A percentile compares a stretch with the other conserved stretches of the same genome.
Evolutionary conservation across 2,329 filamentous ascomycete genomes (phyloP).

Genomic region (Colletotrichum sp.): DNA sequence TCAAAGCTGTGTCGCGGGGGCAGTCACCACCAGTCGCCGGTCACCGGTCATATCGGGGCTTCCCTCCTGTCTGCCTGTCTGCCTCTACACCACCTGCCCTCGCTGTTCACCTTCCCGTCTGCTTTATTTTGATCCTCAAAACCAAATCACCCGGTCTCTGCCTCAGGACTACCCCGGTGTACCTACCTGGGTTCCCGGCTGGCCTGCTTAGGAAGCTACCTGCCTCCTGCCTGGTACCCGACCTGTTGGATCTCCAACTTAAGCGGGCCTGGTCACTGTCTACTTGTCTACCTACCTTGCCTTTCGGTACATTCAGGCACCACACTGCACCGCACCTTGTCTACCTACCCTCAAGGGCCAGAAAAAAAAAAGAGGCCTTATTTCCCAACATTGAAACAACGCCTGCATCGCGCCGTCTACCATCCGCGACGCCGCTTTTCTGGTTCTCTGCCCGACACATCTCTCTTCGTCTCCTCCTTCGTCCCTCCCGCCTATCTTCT

Average conservation of each 20-base stretch:
- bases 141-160: not conserved
- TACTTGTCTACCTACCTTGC: not conserved
- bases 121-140: constrained; percentile 8
- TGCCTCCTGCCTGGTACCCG: not conserved
- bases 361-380: constrained; percentile 28
- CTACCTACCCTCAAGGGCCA: not conserved
- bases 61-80: not conserved
- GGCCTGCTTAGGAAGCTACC: not conserved
- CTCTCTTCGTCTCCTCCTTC: not conserved
- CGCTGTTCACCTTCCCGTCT: constrained; percentile 13
- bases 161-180: constrained; percentile 1
- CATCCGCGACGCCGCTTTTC: not conserved
- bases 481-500: not conserved
- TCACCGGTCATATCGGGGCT: not conserved
- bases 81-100: not conserved
- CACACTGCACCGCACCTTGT: not conserved
- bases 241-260: constrained; percentile 7
- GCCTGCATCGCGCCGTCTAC: constrained; percentile 6
- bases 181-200: not conserved
- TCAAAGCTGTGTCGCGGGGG: not conserved
- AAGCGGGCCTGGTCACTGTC: constrained; percentile 10
- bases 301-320: constrained; percentile 1
- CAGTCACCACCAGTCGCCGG: not conserved
- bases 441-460: not conserved
- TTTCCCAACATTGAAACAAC: constrained; percentile 18